Conservation (phyloP, 192 early-diverging fungal genomes). For the Backusella sp. region DNA sequence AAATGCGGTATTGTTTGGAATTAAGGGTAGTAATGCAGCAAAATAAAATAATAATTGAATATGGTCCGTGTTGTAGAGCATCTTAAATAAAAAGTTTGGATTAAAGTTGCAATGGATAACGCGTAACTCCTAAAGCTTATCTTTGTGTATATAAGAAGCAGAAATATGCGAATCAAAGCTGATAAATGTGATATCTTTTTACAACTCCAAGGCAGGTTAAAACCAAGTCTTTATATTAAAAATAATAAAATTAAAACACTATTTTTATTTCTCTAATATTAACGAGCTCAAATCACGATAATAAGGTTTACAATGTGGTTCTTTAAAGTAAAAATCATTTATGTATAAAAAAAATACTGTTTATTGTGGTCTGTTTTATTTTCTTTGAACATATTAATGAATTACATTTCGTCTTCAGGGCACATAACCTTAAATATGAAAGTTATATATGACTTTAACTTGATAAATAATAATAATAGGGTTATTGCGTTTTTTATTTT, state of each 20-base stretch:
- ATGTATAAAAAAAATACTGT: not conserved
- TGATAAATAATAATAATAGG: not conserved
- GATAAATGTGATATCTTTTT: not conserved
- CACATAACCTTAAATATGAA: not conserved
- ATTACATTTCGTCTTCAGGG: not conserved
- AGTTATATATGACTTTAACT: not conserved
- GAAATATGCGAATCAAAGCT: not conserved
- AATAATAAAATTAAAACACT: not conserved
- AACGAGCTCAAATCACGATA: not conserved
- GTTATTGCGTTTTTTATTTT: not conserved
- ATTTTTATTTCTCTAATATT: not conserved
- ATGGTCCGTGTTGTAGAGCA: not conserved
- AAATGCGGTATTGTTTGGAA: not conserved
- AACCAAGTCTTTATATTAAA: not conserved
- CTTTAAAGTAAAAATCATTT: not conserved
- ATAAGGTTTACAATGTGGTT: not conserved
- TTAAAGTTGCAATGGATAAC: not conserved
- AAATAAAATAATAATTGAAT: not conserved
- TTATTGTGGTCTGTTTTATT: not conserved
- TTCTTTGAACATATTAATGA: not conserved
- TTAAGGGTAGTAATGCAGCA: not conserved
- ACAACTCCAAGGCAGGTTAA: not conserved
- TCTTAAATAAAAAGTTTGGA: not conserved
- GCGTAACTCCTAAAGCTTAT: not conserved
- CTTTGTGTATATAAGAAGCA: not conserved